These are phyloP conservation scores for Kokia cookei DNA, from an alignment of 441 rosid species.

Conservation along the genomic window DNA sequence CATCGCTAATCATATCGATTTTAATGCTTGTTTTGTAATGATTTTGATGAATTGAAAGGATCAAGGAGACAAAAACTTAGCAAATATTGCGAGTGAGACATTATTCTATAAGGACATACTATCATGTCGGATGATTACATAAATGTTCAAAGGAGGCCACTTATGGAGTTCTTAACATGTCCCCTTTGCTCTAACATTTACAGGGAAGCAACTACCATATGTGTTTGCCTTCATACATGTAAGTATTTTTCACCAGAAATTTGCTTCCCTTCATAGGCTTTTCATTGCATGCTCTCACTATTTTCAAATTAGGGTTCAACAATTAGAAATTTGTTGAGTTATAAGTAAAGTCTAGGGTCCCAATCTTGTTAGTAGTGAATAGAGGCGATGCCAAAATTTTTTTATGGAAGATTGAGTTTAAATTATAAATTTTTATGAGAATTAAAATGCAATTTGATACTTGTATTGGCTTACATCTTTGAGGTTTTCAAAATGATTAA, in stretches of 20 bases:
- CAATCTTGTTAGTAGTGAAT: neutral
- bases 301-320: neutral
- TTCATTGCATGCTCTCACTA: neutral
- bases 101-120: neutral
- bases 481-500: too few species aligned
- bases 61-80: neutral
- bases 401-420: too few species aligned
- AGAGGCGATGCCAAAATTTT: neutral
- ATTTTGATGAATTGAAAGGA: neutral
- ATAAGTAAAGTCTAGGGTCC: too few species aligned
- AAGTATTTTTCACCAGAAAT: neutral
- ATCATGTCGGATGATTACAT: constrained; percentile 13
- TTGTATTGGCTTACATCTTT: too few species aligned
- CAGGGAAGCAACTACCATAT: constrained; percentile 11
- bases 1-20: too few species aligned
- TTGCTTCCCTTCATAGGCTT: neutral
- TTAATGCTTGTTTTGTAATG: neutral
- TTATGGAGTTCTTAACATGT: constrained; percentile 10
- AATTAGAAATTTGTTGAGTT: neutral
- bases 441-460: too few species aligned
- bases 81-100: neutral
- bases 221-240: constrained; percentile 14
- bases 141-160: constrained; percentile 5
- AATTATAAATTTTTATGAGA: too few species aligned
- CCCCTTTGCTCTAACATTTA: constrained; percentile 5